Evolutionary conservation across 192 early-diverging fungal genomes (phyloP).

Genomic region (Coemansia sp.): DNA sequence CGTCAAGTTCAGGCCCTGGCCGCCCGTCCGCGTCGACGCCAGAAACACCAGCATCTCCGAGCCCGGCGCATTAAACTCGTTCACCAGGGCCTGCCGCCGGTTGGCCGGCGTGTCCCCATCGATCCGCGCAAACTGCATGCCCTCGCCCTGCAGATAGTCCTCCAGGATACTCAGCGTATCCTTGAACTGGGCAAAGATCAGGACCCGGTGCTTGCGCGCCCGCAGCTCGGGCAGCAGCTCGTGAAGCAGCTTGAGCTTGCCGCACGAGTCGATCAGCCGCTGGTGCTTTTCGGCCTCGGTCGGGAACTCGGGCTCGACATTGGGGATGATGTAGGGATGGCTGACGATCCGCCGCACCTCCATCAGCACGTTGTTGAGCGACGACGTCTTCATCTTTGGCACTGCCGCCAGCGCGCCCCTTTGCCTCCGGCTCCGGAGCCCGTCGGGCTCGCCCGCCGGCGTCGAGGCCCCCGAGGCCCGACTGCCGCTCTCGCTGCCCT

Average conservation of each 20-base stretch:
- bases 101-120: conserved; percentile 81
- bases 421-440: conserved; percentile 6
- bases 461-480: background rate
- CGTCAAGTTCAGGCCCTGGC: conserved; percentile 89
- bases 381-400: conserved; percentile 23
- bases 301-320: conserved; percentile 54
- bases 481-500: background rate
- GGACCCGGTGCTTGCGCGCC: conserved; percentile 80
- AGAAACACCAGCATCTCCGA: conserved; percentile 87
- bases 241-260: conserved; percentile 92
- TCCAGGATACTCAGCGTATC: conserved; percentile 84
- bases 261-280: conserved; percentile 80
- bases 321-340: conserved; percentile 80
- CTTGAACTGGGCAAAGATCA: conserved; percentile 97
- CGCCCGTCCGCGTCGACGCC: conserved; percentile 88
- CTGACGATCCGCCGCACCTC: conserved; percentile 93
- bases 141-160: conserved; percentile 76
- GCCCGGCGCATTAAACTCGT: conserved; percentile 86
- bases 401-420: background rate
- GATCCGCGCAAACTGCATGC: conserved; percentile 73
- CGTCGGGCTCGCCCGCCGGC: conserved; percentile 31
- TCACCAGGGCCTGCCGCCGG: conserved; percentile 77
- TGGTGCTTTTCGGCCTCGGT: conserved; percentile 62
- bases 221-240: conserved; percentile 81
- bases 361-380: conserved; percentile 86